Base-by-base conservation (phyloP, 345 rosid genomes). In the Lumnitzera littorea region DNA sequence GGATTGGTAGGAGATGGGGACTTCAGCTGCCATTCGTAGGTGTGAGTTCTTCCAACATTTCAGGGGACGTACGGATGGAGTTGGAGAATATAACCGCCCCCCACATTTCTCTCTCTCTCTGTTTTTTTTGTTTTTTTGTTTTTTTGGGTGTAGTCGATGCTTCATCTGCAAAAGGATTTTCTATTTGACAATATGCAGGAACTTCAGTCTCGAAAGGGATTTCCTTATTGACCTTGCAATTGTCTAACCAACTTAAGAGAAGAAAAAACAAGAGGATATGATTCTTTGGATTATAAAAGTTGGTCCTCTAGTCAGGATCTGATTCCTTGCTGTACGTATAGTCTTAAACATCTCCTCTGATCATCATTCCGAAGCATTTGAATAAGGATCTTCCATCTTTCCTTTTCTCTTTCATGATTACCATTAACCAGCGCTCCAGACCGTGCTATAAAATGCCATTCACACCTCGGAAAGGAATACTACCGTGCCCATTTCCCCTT, bases 331-430 rank as follows among this genome's bases (percentile, higher is more conserved):
- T 4, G 77, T 70, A 80, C 73, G 70, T 72, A 94, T 79, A 63
- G 91, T 87, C 99, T 94, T 88, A 62, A 81, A 91, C 99, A 94
- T 88, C 81, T 94, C 97, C 70, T 90, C 99, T 23, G 78, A 62
- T 91, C 95, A 64, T 94, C 96, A 78, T 76, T 86, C 67, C 79
- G 72, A 62, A 91, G 69, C 96, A 91, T 83, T 80, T 91, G 96
- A 77, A 86, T 88, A 57, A 94, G 92, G 79, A 74, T 91, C 97
- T 60, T 86, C 79, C 71, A 86, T 72, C 86, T 83, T 94, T 64
- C 95, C 96, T 72, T 72, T 20, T 20, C 20, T 20, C 20, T 20
- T 20, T 20, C 20, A 20, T 20, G 20, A 20, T 20, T 20, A 20
- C 20, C 20, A 20, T 20, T 20, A 20, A 20, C 20, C 20, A 20